A percentile compares a stretch with the other conserved stretches of the same genome.
These are phyloP conservation scores for Entophlyctis luteolus DNA, from an alignment of 192 early-diverging fungal genomes.

Conservation along the genomic window DNA sequence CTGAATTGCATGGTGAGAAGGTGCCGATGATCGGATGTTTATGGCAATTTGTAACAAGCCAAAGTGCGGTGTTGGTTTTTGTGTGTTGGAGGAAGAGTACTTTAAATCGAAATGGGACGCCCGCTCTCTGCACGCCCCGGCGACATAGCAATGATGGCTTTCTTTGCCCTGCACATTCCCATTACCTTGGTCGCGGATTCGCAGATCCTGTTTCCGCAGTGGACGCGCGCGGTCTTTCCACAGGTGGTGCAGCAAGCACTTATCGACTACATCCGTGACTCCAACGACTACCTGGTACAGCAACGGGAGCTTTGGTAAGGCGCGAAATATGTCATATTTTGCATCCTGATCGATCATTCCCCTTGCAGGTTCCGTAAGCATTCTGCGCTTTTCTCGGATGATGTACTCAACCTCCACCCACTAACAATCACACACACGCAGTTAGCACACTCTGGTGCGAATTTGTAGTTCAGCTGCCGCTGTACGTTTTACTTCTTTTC, in stretches of 20 bases:
- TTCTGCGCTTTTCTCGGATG: too few relatives aligned
- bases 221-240: background rate
- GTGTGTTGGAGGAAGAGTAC: too few relatives aligned
- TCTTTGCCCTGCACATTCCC: constrained; percentile 31
- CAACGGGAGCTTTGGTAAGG: background rate
- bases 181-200: constrained; percentile 22
- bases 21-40: too few relatives aligned
- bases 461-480: background rate
- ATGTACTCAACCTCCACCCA: too few relatives aligned
- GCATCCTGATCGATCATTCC: too few relatives aligned
- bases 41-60: too few relatives aligned
- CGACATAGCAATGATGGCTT: constrained; percentile 18
- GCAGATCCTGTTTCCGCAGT: constrained; percentile 20
- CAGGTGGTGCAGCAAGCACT: background rate
- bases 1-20: too few relatives aligned
- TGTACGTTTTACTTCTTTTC: background rate
- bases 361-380: too few relatives aligned
- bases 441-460: background rate
- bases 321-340: background rate
- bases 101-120: too few relatives aligned
- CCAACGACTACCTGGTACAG: constrained; percentile 20
- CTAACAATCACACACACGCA: too few relatives aligned
- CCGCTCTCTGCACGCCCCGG: constrained; percentile 9
- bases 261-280: background rate
- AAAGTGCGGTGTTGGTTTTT: too few relatives aligned